Percentiles rank a stretch among this genome's conserved stretches.
phyloP scores from a whole-genome alignment of 2,329 filamentous ascomycete genomes.

The Cyphellophora europaea region DNA sequence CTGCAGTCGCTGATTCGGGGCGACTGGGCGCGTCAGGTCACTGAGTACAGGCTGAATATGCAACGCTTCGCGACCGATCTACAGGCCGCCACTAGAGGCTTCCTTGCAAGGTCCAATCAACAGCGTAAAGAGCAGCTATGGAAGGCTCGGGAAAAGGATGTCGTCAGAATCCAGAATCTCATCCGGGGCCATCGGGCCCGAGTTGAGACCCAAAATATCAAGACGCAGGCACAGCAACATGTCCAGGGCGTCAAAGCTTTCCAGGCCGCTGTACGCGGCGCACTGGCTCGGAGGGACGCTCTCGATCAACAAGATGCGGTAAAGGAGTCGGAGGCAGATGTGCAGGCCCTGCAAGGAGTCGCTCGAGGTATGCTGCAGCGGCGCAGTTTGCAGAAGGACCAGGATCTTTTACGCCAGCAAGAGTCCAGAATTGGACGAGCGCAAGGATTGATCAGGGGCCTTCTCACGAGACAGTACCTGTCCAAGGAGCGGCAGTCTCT shows the following conservation, averaged over 20 bases:
- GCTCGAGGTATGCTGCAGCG: slow-evolving; percentile 45
- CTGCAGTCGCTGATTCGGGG: slow-evolving; percentile 81
- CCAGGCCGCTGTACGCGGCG: slow-evolving; percentile 47
- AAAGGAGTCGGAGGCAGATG: slow-evolving; percentile 53
- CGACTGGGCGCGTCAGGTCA: slow-evolving; percentile 76
- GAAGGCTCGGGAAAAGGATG: slow-evolving; percentile 59
- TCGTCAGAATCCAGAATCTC: slow-evolving; percentile 74
- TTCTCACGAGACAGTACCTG: slow-evolving; percentile 27
- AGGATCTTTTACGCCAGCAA: slow-evolving; percentile 11
- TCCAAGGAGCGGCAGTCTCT: slow-evolving; percentile 31
- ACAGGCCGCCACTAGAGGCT: slow-evolving; percentile 71
- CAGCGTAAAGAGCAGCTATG: slow-evolving; percentile 56
- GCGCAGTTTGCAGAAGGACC: slow-evolving; percentile 6
- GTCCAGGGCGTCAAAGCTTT: slow-evolving; percentile 37
- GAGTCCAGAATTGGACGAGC: slow-evolving; percentile 36
- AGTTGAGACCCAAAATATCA: slow-evolving; percentile 32
- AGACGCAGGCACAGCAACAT: slow-evolving; percentile 28
- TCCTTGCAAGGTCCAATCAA: slow-evolving; percentile 58
- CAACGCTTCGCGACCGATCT: slow-evolving; percentile 66
- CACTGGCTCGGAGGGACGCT: slow-evolving; percentile 31
- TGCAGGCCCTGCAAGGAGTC: slow-evolving; percentile 53
- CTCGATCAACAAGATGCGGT: slow-evolving; percentile 50
- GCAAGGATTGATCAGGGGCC: slow-evolving; percentile 27
- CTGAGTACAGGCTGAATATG: slow-evolving; percentile 76
- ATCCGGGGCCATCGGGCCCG: slow-evolving; percentile 49